Evolutionary conservation across 345 rosid genomes (phyloP).

Genomic region (Gossypium stocksii): DNA sequence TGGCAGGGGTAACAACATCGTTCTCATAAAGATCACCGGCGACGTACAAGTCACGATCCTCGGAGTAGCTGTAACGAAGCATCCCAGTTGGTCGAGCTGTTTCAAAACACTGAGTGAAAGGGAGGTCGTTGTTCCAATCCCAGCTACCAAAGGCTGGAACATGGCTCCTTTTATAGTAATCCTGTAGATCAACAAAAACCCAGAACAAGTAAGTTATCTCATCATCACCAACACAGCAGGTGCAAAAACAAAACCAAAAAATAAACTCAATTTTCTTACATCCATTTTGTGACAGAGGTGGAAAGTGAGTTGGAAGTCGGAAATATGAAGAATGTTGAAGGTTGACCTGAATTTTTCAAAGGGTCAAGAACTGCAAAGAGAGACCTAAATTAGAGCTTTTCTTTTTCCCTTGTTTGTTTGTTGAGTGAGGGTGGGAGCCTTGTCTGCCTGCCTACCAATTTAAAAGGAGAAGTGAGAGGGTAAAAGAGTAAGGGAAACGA

Average conservation of each 20-base stretch:
- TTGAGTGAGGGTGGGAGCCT: neutral
- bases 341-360: neutral
- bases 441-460: neutral
- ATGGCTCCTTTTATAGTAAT: slow-evolving; percentile 48
- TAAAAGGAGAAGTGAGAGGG: slow-evolving; percentile 15
- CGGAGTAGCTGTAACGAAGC: slow-evolving; percentile 65
- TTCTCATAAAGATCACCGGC: slow-evolving; percentile 85
- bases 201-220: neutral
- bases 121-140: slow-evolving; percentile 86
- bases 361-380: neutral
- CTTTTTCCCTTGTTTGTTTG: neutral
- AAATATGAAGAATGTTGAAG: neutral
- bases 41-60: slow-evolving; percentile 79
- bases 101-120: slow-evolving; percentile 88
- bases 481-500: neutral
- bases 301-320: neutral
- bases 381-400: neutral
- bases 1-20: slow-evolving; percentile 74
- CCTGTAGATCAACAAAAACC: slow-evolving; percentile 17
- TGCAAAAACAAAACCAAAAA: neutral
- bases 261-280: neutral
- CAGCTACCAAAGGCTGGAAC: slow-evolving; percentile 98
- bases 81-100: slow-evolving; percentile 60
- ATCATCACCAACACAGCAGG: neutral
- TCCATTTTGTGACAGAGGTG: neutral